These are phyloP conservation scores for slime mould (Dictyostelium discoideum) DNA, from an alignment of 78 protist species.

Conservation along the genomic window DNA sequence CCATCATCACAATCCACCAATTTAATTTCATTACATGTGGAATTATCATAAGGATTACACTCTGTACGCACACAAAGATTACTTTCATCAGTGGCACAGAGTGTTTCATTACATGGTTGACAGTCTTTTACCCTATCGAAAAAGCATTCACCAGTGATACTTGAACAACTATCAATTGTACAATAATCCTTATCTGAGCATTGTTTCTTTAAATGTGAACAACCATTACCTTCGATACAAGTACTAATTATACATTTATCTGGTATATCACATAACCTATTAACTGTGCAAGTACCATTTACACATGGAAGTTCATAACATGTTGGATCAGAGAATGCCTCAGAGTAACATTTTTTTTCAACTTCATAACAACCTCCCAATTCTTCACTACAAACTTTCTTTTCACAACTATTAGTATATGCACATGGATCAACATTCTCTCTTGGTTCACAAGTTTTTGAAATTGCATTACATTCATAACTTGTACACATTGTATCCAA, in stretches of 20 bases:
- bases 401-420: neutral
- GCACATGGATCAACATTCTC: slow-evolving; percentile 2
- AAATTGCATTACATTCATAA: neutral
- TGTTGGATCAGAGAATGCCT: neutral
- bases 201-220: neutral
- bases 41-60: slow-evolving; percentile 34
- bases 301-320: neutral
- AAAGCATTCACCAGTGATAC: slow-evolving; percentile 15
- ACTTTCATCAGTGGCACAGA: neutral
- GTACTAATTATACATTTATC: slow-evolving; percentile 27
- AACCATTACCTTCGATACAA: slow-evolving; percentile 43
- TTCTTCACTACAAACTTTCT: neutral
- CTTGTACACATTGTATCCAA: neutral
- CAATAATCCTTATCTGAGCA: slow-evolving; percentile 44
- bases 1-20: neutral
- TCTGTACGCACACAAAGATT: slow-evolving; percentile 6
- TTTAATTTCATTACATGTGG: neutral
- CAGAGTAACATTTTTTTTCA: neutral
- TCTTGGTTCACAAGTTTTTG: neutral
- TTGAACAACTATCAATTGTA: slow-evolving; percentile 37
- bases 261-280: slow-evolving; percentile 32
- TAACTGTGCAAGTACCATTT: neutral
- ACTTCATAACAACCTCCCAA: slow-evolving; percentile 17
- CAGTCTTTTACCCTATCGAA: slow-evolving; percentile 5
- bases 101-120: neutral